These are phyloP conservation scores for Daldinia sp. DNA, from an alignment of 2,329 filamentous ascomycete genomes.

Conservation along the genomic window DNA sequence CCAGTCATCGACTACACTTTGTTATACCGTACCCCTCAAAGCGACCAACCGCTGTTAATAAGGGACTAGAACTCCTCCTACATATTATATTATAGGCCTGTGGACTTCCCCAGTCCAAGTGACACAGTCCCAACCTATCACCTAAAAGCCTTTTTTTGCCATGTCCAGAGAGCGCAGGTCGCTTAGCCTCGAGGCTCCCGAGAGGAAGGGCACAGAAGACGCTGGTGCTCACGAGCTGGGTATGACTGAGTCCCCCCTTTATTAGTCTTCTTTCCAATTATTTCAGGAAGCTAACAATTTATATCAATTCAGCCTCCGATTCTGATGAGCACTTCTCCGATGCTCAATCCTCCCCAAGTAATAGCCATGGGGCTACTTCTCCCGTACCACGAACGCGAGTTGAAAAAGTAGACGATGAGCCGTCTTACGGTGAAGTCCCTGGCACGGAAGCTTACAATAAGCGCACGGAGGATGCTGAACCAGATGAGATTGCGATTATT, in stretches of 20 bases:
- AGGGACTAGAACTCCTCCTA: conserved; percentile 20
- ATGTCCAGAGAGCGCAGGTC: conserved; percentile 50
- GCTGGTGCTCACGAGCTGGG: conserved; percentile 72
- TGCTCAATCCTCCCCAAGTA: conserved; percentile 65
- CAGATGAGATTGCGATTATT: conserved; percentile 70
- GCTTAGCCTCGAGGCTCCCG: conserved; percentile 51
- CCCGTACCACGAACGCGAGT: conserved; percentile 70
- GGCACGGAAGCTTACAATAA: conserved; percentile 69
- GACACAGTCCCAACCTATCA: conserved; percentile 3
- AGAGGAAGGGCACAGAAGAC: conserved; percentile 60
- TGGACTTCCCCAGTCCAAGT: conserved; percentile 22
- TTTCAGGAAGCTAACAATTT: conserved; percentile 32
- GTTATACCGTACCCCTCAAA: conserved; percentile 37
- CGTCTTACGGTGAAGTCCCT: conserved; percentile 71
- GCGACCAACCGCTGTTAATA: conserved; percentile 18
- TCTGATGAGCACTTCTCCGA: conserved; percentile 79
- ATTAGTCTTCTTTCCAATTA: not conserved
- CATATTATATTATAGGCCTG: conserved; percentile 26
- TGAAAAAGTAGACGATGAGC: conserved; percentile 69
- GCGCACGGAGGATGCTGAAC: conserved; percentile 68
- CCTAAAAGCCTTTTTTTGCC: conserved; percentile 24
- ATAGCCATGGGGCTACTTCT: conserved; percentile 58
- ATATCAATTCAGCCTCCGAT: conserved; percentile 59
- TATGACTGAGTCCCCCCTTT: conserved; percentile 51
- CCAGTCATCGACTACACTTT: conserved; percentile 20